These are phyloP conservation scores for Tolypocladium nubicola DNA, from an alignment of 2,329 filamentous ascomycete genomes.

Conservation along the genomic window DNA sequence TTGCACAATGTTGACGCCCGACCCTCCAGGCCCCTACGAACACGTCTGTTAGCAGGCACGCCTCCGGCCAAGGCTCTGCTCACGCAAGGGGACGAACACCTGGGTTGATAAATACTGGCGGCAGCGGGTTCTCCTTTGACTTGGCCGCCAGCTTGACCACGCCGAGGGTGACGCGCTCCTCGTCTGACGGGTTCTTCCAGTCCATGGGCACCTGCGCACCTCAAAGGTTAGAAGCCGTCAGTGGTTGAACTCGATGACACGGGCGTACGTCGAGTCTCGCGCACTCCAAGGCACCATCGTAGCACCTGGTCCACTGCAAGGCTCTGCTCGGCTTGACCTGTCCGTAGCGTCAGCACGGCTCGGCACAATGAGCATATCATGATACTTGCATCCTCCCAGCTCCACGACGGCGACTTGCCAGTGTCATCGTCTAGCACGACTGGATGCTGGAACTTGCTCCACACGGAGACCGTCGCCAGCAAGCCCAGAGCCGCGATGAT, in stretches of 20 bases:
- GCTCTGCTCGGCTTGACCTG: conserved; percentile 21
- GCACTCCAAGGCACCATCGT: conserved; percentile 14
- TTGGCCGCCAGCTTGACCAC: conserved; percentile 22
- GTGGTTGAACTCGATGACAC: too few relatives aligned
- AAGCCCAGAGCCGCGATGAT: conserved; percentile 7
- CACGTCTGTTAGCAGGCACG: not conserved
- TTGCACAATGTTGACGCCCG: conserved; percentile 26
- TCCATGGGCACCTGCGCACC: conserved; percentile 21
- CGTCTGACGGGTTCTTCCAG: conserved; percentile 17
- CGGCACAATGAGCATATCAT: conserved; percentile 5
- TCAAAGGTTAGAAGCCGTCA: not conserved
- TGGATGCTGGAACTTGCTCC: not conserved
- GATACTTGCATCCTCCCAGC: conserved; percentile 17
- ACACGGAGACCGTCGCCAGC: conserved; percentile 8
- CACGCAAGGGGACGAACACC: conserved; percentile 13
- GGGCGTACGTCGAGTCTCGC: conserved; percentile 19
- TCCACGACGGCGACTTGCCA: conserved; percentile 10
- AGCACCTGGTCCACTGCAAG: conserved; percentile 5
- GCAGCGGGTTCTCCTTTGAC: conserved; percentile 10
- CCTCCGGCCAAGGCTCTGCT: too few relatives aligned
- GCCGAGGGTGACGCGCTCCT: conserved; percentile 18
- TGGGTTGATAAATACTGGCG: conserved; percentile 24
- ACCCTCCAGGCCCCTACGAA: conserved; percentile 37
- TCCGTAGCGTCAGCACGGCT: not conserved
- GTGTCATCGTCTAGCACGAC: not conserved